A percentile compares a stretch with the other conserved stretches of the same genome.
These are phyloP conservation scores for Chaetomium tenue DNA, from an alignment of 495 filamentous ascomycete species.

Conservation along the genomic window DNA sequence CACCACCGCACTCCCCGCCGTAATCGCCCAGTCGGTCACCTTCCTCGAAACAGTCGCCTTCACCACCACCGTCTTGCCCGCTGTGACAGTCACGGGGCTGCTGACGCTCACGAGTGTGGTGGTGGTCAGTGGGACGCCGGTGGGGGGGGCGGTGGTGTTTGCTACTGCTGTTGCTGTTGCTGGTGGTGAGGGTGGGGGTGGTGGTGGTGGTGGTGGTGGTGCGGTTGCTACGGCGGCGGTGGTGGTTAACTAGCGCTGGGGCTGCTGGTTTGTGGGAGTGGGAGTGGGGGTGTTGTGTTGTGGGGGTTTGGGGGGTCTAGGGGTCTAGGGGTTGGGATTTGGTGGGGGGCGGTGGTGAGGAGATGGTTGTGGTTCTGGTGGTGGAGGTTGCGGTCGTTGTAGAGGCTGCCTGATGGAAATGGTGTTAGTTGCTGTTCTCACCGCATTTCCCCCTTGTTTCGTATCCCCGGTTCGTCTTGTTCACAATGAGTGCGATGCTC, in stretches of 20 bases:
- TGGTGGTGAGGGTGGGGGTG: too few species aligned
- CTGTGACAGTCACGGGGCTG: constrained; percentile 12
- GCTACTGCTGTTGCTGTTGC: not conserved
- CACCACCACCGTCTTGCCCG: constrained; percentile 2
- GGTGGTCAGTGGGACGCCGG: not conserved
- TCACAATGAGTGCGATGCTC: too few species aligned
- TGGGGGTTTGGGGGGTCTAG: too few species aligned
- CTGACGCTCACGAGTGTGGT: constrained; percentile 6
- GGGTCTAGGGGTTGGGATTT: too few species aligned
- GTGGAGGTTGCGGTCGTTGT: not conserved
- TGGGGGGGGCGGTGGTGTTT: not conserved
- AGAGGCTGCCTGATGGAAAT: not conserved
- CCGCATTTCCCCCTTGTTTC: too few species aligned
- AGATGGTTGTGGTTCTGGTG: not conserved
- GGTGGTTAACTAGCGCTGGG: too few species aligned
- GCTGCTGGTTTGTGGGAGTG: too few species aligned
- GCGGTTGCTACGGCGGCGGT: too few species aligned
- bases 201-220: too few species aligned
- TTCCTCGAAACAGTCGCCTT: not conserved
- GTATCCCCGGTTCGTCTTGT: not conserved
- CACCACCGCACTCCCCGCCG: not conserved
- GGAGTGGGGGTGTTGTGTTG: too few species aligned
- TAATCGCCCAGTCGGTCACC: not conserved
- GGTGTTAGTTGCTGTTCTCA: not conserved
- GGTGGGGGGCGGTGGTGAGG: too few species aligned